Conservation (phyloP, 257 asterid species). For the Petrea volubilis region DNA sequence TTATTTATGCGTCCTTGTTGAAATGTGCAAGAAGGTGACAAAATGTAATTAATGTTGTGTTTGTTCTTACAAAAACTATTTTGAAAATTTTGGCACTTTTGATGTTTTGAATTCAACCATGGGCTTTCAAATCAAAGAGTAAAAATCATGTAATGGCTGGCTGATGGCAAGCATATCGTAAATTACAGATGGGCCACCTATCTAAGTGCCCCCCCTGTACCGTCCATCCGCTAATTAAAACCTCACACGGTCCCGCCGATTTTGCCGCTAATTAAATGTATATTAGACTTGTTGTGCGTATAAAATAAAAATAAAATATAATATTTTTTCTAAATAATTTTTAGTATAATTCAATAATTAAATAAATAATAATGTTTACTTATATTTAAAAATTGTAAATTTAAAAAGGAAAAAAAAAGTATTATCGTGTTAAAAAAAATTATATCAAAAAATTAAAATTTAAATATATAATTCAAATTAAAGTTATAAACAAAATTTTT, state of each 20-base stretch:
- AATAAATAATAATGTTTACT: too few relatives aligned
- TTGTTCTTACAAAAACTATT: neutral
- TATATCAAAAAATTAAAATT: too few relatives aligned
- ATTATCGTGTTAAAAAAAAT: too few relatives aligned
- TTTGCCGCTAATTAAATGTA: slow-evolving; percentile 29
- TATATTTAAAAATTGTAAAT: too few relatives aligned
- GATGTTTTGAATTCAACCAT: neutral
- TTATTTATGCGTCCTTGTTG: neutral
- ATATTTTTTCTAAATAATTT: too few relatives aligned
- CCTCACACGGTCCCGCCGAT: slow-evolving; percentile 8
- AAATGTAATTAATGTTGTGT: neutral
- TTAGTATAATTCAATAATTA: too few relatives aligned
- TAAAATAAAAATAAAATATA: too few relatives aligned
- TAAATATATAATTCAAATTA: too few relatives aligned
- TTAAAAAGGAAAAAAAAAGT: too few relatives aligned
- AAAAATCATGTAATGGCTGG: slow-evolving; percentile 6
- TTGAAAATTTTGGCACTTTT: neutral
- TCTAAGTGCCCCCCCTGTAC: neutral
- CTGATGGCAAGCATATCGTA: slow-evolving; percentile 19
- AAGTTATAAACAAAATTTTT: too few relatives aligned
- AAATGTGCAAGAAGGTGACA: neutral
- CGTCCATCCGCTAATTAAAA: neutral
- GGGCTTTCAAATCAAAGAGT: neutral
- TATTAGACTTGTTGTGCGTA: too few relatives aligned
- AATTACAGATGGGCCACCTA: slow-evolving; percentile 14